These are phyloP conservation scores for Epicoccum nigrum DNA, from an alignment of 2,329 filamentous ascomycete genomes.

Conservation along the genomic window DNA sequence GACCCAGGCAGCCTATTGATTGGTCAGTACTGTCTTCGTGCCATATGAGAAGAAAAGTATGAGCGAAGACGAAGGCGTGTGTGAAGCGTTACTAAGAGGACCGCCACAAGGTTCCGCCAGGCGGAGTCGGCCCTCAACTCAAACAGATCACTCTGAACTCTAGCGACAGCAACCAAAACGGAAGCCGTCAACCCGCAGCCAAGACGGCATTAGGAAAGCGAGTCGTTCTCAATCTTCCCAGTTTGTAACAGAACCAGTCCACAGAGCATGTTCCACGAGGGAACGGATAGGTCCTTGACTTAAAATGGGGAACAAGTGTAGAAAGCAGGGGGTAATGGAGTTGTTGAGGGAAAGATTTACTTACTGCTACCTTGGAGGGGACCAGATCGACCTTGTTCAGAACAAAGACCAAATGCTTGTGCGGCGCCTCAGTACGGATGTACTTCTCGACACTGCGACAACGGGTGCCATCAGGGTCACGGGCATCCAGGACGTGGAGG, in stretches of 20 bases:
- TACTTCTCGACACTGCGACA: conserved; percentile 94
- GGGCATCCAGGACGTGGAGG: conserved; percentile 61
- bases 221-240: conserved; percentile 91
- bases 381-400: conserved; percentile 93
- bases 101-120: conserved; percentile 67
- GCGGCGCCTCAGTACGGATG: conserved; percentile 87
- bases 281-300: conserved; percentile 82
- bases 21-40: conserved; percentile 29
- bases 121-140: conserved; percentile 92
- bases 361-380: conserved; percentile 91
- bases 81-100: conserved; percentile 99
- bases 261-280: conserved; percentile 57
- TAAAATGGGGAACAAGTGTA: conserved; percentile 76
- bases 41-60: conserved; percentile 24
- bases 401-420: conserved; percentile 92
- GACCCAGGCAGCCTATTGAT: conserved; percentile 85
- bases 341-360: conserved; percentile 52
- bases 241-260: conserved; percentile 97
- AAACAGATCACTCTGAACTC: conserved; percentile 82
- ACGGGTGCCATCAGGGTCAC: conserved; percentile 68
- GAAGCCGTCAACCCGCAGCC: conserved; percentile 72
- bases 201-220: conserved; percentile 68
- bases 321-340: conserved; percentile 13
- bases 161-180: conserved; percentile 89
- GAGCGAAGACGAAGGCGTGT: conserved; percentile 61